Evolutionary conservation across 768 basidiomycete genomes (phyloP), one percentile per base, ranked within the genome.

Genomic region (Amanita fuliginea): DNA sequence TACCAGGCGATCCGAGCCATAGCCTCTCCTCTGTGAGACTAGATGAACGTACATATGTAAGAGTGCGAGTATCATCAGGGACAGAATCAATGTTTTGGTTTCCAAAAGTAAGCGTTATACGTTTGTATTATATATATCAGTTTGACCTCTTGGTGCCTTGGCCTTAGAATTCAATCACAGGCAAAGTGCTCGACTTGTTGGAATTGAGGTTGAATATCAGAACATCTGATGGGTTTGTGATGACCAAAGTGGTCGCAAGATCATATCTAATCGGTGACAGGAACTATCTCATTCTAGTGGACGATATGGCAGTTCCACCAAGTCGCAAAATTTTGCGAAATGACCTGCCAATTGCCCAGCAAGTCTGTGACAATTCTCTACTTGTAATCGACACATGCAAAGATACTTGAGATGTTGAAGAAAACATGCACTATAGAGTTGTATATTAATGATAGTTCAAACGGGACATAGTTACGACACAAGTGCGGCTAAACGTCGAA

Each of bases 401-500:
- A 13, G 32, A 32, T 30, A 11, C 10, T 10, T 30, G 10, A 34
- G 26, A 46, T 22, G 21, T 54, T 46, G 21, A 11, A 28, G 2
- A 32, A 2, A 24, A 2, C 14, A 8, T 16, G 42, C 28, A 43
- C 42, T 16, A 24, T 42, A 43, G 13, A n/a, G 42, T 28, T 10
- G 13, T 26, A 14, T 14, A 43, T 14, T 43, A 8, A 28, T 43
- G 28, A 26, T 26, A 14, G 11, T 26, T 14, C 11, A 24, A n/a
- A 3, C 41, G 6, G 22, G n/a, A 28, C 16, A 28, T 28, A 28
- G 42, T 51, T 45, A 54, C 52, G 85, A 82, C 56, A 92, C 89
- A 57, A 92, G 71, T 56, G 89, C 86, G 54, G 90, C 90, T 60
- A 92, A 72, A 57, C 90, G 81, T 58, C 91, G 78, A 55, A 94